These are phyloP conservation scores for Metarhizium guizhouense DNA, from an alignment of 2,329 filamentous ascomycete species.

Conservation along the genomic window DNA sequence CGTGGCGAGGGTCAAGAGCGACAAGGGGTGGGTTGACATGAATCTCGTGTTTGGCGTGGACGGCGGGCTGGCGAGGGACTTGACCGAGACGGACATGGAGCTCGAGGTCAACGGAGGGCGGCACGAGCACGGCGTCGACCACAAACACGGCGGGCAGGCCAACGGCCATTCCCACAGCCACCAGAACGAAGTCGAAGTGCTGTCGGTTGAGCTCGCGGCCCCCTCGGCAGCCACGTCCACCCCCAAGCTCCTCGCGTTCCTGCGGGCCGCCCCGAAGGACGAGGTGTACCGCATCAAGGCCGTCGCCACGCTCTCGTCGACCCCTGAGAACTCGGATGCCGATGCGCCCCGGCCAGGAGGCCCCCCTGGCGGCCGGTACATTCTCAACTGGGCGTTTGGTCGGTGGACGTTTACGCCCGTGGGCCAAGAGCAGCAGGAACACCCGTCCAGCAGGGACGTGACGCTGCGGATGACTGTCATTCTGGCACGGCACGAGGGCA, in stretches of 20 bases:
- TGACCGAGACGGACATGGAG: conserved; percentile 31
- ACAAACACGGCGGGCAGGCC: conserved; percentile 7
- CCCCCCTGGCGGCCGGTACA: conserved; percentile 50
- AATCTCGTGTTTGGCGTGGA: conserved; percentile 83
- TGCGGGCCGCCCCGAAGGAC: conserved; percentile 74
- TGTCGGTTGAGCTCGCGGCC: conserved; percentile 62
- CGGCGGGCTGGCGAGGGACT: conserved; percentile 57
- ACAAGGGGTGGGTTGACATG: conserved; percentile 68
- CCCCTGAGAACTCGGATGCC: conserved; percentile 42
- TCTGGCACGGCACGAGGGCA: conserved; percentile 62
- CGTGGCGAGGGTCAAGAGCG: conserved; percentile 75
- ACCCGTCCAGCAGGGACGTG: conserved; percentile 45
- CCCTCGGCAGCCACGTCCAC: conserved; percentile 37
- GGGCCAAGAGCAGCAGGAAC: conserved; percentile 32
- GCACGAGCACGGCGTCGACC: too few species aligned
- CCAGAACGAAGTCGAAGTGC: conserved; percentile 86
- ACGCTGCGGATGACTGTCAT: conserved; percentile 67
- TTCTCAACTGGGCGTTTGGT: conserved; percentile 97
- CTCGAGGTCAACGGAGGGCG: too few species aligned
- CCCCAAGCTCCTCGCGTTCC: conserved; percentile 55
- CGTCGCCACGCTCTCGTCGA: conserved; percentile 38
- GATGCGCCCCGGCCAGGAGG: conserved; percentile 27
- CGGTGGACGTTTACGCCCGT: conserved; percentile 80
- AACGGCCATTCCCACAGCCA: conserved; percentile 35
- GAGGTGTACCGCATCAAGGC: conserved; percentile 95